Evolutionary conservation across 805 yeast genomes (phyloP).

Genomic region (Saccharomycopsis sp.): DNA sequence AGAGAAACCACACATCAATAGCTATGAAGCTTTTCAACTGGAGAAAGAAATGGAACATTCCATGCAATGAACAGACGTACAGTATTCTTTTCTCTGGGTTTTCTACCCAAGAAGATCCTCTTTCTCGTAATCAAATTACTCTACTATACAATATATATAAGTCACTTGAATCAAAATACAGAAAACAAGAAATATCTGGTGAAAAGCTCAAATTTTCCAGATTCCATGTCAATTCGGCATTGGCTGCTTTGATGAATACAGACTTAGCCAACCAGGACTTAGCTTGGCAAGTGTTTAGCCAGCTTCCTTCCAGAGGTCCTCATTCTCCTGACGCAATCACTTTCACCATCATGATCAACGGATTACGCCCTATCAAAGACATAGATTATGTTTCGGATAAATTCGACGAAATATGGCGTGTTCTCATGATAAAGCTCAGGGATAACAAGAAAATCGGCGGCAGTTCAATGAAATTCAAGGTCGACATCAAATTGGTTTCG

Average conservation of each 20-base stretch:
- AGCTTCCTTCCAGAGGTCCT: conserved; percentile 22
- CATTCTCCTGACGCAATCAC: conserved; percentile 32
- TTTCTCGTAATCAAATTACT: conserved; percentile 32
- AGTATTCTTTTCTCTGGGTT: conserved; percentile 43
- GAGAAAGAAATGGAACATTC: conserved; percentile 57
- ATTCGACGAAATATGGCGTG: neutral
- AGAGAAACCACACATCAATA: conserved; percentile 35
- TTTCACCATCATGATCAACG: conserved; percentile 26
- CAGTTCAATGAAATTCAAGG: conserved; percentile 2
- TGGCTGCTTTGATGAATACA: conserved; percentile 39
- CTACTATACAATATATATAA: conserved; percentile 23
- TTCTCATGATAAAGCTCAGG: neutral
- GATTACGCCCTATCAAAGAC: conserved; percentile 19
- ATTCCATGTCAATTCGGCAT: conserved; percentile 40
- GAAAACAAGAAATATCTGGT: conserved; percentile 20
- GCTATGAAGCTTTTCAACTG: conserved; percentile 47
- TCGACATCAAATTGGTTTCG: conserved; percentile 1
- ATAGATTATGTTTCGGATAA: neutral
- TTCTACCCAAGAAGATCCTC: conserved; percentile 29
- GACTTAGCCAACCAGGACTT: conserved; percentile 28
- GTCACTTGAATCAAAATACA: conserved; percentile 3
- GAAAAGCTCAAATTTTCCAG: conserved; percentile 28
- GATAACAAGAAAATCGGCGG: neutral
- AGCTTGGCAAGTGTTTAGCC: conserved; percentile 36
- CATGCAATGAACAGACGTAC: conserved; percentile 41